Percentiles rank a stretch among this genome's conserved stretches.
Conservation (phyloP, 345 rosid species). For the Laguncularia racemosa region DNA sequence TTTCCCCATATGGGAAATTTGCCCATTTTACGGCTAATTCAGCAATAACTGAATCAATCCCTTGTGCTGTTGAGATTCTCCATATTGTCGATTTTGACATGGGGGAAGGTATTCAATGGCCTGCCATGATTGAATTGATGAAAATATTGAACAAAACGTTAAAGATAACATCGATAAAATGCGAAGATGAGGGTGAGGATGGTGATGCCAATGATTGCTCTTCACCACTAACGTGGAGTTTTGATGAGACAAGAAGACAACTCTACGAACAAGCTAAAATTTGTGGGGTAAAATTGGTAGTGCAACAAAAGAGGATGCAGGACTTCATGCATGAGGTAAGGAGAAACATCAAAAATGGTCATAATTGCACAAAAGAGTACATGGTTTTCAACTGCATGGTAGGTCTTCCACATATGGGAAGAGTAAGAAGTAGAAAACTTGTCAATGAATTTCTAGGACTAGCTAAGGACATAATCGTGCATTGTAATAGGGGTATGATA, state of each 20-base stretch:
- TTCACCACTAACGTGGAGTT: slow-evolving; percentile 9
- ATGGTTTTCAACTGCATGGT: slow-evolving; percentile 38
- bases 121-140: slow-evolving; percentile 30
- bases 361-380: slow-evolving; percentile 22
- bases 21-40: slow-evolving; percentile 50
- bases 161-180: slow-evolving; percentile 26
- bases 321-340: slow-evolving; percentile 23
- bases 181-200: slow-evolving; percentile 17
- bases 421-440: slow-evolving; percentile 18
- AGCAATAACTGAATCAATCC: slow-evolving; percentile 31
- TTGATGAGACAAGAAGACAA: slow-evolving; percentile 19
- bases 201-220: neutral
- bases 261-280: slow-evolving; percentile 21
- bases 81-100: slow-evolving; percentile 45
- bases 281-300: slow-evolving; percentile 17
- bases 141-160: slow-evolving; percentile 13
- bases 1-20: slow-evolving; percentile 39
- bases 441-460: slow-evolving; percentile 24
- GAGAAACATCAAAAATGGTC: slow-evolving; percentile 2
- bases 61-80: slow-evolving; percentile 20
- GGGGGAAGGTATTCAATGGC: slow-evolving; percentile 50
- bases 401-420: slow-evolving; percentile 43
- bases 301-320: slow-evolving; percentile 27
- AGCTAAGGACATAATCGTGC: slow-evolving; percentile 15
- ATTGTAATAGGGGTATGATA: slow-evolving; percentile 19